phyloP scores from a whole-genome alignment of 2,329 filamentous ascomycete species.

The Fusarium staphyleae region DNA sequence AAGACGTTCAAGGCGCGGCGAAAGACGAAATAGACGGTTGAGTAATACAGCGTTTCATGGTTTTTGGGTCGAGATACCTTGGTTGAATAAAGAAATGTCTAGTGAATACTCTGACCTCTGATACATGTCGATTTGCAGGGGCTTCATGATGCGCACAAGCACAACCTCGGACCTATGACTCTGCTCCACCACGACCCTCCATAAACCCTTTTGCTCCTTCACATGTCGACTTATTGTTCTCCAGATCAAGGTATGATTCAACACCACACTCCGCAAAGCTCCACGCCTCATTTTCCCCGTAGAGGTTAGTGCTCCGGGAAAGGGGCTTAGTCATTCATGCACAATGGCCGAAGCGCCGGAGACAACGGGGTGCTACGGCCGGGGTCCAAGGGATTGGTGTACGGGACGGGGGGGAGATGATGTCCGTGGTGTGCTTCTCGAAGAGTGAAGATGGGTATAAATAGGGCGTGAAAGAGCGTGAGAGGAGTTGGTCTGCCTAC shows the following conservation, averaged over 20 bases:
- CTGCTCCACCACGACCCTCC: background rate
- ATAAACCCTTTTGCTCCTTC: background rate
- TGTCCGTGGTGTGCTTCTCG: background rate
- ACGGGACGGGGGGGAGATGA: background rate
- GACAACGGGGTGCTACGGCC: constrained; percentile 21
- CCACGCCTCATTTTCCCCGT: background rate
- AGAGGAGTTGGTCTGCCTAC: no score
- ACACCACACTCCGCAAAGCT: background rate
- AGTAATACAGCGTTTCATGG: constrained; percentile 21
- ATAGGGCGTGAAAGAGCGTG: background rate
- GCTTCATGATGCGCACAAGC: background rate
- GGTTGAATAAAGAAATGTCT: constrained; percentile 15
- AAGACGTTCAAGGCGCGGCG: constrained; percentile 81
- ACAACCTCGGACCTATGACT: background rate
- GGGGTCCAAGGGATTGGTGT: no score
- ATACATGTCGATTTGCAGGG: no score
- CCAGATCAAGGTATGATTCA: background rate
- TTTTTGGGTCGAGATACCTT: constrained; percentile 31
- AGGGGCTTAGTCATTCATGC: constrained; percentile 33
- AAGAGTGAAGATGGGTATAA: background rate
- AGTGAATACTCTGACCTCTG: background rate
- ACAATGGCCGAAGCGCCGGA: constrained; percentile 11
- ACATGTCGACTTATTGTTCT: no score
- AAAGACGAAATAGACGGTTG: constrained; percentile 49
- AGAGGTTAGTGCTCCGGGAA: background rate